Evolutionary conservation across 495 filamentous ascomycete species (phyloP).

Genomic region (Aspergillus carlsbadensis): DNA sequence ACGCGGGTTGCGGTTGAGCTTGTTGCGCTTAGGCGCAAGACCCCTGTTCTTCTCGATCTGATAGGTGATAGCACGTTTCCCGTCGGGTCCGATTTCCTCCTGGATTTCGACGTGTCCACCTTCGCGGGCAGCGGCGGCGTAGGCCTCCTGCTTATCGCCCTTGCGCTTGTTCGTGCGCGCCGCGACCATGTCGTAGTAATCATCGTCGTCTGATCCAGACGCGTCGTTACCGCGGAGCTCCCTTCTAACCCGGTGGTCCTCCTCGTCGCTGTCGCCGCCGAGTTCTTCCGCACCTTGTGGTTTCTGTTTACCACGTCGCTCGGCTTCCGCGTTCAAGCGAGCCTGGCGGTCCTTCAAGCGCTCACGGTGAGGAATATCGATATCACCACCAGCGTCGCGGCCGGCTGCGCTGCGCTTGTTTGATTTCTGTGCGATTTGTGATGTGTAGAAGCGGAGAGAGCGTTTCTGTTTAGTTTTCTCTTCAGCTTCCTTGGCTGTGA

Average conservation of each 20-base stretch:
- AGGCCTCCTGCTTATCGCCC: constrained; percentile 64
- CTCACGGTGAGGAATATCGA: constrained; percentile 87
- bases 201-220: constrained; percentile 54
- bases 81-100: constrained; percentile 66
- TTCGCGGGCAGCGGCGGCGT: constrained; percentile 52
- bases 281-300: constrained; percentile 59
- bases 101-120: constrained; percentile 55
- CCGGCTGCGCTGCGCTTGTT: constrained; percentile 82
- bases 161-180: constrained; percentile 67
- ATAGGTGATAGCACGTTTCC: constrained; percentile 87
- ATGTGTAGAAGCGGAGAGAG: constrained; percentile 92
- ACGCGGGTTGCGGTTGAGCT: constrained; percentile 89
- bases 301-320: constrained; percentile 71
- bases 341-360: constrained; percentile 80
- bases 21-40: constrained; percentile 81
- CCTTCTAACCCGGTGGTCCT: constrained; percentile 41
- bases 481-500: constrained; percentile 64
- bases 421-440: constrained; percentile 88
- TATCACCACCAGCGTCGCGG: constrained; percentile 83
- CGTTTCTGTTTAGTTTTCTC: constrained; percentile 87
- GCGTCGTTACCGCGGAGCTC: constrained; percentile 36
- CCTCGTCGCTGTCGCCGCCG: constrained; percentile 64
- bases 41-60: constrained; percentile 97
- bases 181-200: constrained; percentile 89
- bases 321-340: constrained; percentile 82